Conservation (phyloP, 1,284 basidiomycete species). For the Fomitopsis schrenkii region DNA sequence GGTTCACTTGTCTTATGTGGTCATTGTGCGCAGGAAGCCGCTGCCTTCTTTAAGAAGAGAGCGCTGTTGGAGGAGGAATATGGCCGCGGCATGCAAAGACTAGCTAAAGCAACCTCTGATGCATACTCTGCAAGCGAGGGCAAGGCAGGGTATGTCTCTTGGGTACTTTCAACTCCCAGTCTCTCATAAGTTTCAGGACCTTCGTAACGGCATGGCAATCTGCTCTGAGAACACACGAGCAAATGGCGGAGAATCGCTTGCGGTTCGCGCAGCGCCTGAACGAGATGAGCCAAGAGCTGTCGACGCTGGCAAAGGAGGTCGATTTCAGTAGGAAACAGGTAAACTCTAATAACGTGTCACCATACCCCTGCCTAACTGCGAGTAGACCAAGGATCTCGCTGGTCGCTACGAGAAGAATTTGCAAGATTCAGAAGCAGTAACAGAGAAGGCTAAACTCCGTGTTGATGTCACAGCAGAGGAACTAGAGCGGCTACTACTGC, state of each 20-base stretch:
- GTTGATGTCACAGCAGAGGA: slow-evolving; percentile 93
- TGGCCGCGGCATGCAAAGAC: slow-evolving; percentile 82
- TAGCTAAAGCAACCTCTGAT: slow-evolving; percentile 76
- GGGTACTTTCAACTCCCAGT: not conserved
- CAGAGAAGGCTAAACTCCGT: slow-evolving; percentile 87
- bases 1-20: not conserved
- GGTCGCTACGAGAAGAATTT: slow-evolving; percentile 83
- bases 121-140: slow-evolving; percentile 85
- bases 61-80: slow-evolving; percentile 95
- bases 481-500: slow-evolving; percentile 86
- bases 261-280: slow-evolving; percentile 83
- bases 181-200: slow-evolving; percentile 44
- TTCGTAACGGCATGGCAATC: slow-evolving; percentile 89
- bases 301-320: slow-evolving; percentile 83
- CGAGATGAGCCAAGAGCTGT: slow-evolving; percentile 96
- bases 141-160: slow-evolving; percentile 82
- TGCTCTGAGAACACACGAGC: slow-evolving; percentile 85
- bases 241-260: slow-evolving; percentile 84
- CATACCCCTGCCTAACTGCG: not conserved
- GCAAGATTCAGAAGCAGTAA: slow-evolving; percentile 83
- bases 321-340: slow-evolving; percentile 92
- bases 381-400: slow-evolving; percentile 86
- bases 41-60: slow-evolving; percentile 90
- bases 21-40: slow-evolving; percentile 65
- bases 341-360: slow-evolving; percentile 15